A percentile compares a stretch with the other conserved stretches of the same genome.
Evolutionary conservation across 345 rosid genomes (phyloP).

Genomic region (Combretum micranthum): DNA sequence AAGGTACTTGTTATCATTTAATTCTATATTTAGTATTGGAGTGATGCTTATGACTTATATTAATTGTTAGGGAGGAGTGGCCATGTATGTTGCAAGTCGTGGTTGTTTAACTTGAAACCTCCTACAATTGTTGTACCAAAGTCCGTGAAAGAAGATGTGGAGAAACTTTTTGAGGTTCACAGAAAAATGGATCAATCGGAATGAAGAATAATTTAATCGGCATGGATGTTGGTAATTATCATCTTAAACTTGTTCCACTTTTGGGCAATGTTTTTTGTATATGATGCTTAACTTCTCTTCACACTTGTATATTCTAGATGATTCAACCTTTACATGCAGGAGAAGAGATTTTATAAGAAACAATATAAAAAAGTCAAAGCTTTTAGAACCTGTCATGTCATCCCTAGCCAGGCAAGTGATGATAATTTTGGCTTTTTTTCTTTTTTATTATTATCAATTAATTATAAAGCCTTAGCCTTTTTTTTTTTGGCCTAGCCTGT

Average conservation of each 20-base stretch:
- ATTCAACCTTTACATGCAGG: conserved; percentile 41
- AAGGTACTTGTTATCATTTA: too few species aligned
- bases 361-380: conserved; percentile 89
- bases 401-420: conserved; percentile 67
- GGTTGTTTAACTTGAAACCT: conserved; percentile 82
- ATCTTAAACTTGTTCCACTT: conserved; percentile 1
- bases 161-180: conserved; percentile 73
- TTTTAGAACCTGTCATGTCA: conserved; percentile 84
- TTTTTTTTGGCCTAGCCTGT: too few species aligned
- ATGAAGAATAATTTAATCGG: conserved; percentile 63
- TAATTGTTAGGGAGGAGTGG: conserved; percentile 70
- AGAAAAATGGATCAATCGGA: conserved; percentile 77
- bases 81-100: conserved; percentile 95
- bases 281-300: conserved; percentile 8
- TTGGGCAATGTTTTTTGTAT: conserved; percentile 1
- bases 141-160: conserved; percentile 57
- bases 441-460: too few species aligned
- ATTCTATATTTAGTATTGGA: not conserved
- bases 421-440: not conserved
- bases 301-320: conserved; percentile 9
- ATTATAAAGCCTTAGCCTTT: too few species aligned
- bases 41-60: not conserved
- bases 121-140: conserved; percentile 76
- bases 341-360: conserved; percentile 69
- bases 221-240: conserved; percentile 70